Conservation (phyloP, 1,139 yeast genomes). For the Scheffersomyces cryptocercus region DNA sequence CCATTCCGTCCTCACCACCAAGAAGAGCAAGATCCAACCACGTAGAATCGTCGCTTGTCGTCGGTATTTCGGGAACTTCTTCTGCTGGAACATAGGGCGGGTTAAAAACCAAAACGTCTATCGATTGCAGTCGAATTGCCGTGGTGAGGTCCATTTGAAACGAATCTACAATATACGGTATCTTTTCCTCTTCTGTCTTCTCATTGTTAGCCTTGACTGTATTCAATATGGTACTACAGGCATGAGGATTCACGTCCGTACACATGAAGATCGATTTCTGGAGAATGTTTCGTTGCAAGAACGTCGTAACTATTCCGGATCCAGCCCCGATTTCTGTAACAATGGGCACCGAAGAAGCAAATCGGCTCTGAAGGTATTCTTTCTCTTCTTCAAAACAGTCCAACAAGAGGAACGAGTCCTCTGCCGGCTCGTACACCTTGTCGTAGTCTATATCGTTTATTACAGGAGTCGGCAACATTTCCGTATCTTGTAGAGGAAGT, state of each 20-base stretch:
- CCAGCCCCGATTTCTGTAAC: slow-evolving; percentile 92
- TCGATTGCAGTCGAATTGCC: slow-evolving; percentile 41
- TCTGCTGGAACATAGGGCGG: slow-evolving; percentile 97
- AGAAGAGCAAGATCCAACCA: slow-evolving; percentile 90
- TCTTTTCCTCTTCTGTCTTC: slow-evolving; percentile 3
- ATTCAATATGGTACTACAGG: slow-evolving; percentile 55
- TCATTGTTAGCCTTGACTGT: slow-evolving; percentile 55
- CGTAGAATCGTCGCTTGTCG: slow-evolving; percentile 39
- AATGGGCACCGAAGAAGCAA: slow-evolving; percentile 42
- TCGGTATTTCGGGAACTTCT: slow-evolving; percentile 58
- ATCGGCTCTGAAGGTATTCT: slow-evolving; percentile 29
- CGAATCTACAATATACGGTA: slow-evolving; percentile 45
- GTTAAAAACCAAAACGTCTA: slow-evolving; percentile 80
- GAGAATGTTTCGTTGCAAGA: slow-evolving; percentile 56
- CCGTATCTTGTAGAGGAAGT: no score
- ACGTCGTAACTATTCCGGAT: slow-evolving; percentile 83
- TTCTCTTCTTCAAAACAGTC: slow-evolving; percentile 73
- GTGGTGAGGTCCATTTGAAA: slow-evolving; percentile 60
- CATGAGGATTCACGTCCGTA: slow-evolving; percentile 79
- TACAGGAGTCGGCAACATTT: slow-evolving; percentile 46
- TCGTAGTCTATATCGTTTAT: slow-evolving; percentile 33
- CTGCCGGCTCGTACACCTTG: slow-evolving; percentile 87
- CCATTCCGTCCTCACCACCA: slow-evolving; percentile 93
- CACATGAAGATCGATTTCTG: slow-evolving; percentile 57
- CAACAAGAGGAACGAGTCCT: slow-evolving; percentile 80